Evolutionary conservation across 116 monocot genomes (phyloP).

Genomic region (Zostera marina): DNA sequence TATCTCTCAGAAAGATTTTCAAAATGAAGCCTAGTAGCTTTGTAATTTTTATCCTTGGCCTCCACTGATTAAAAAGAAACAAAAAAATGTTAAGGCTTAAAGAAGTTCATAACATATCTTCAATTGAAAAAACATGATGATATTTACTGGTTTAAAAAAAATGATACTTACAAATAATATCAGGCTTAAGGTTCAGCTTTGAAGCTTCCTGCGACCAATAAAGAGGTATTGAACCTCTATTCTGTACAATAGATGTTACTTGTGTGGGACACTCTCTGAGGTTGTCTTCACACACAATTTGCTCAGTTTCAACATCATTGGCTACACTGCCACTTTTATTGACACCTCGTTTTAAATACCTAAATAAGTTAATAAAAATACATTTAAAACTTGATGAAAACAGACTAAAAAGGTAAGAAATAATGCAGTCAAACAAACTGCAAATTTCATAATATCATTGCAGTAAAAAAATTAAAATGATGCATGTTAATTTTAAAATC

Average conservation of each 20-base stretch:
- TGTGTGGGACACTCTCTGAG: conserved; percentile 25
- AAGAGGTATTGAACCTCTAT: conserved; percentile 84
- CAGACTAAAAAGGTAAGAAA: background rate
- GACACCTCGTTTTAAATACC: conserved; percentile 86
- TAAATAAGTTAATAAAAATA: conserved; percentile 4
- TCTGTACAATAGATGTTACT: conserved; percentile 75
- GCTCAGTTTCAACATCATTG: conserved; percentile 93
- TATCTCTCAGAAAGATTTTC: conserved; percentile 75
- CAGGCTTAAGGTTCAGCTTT: conserved; percentile 57
- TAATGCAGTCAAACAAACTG: background rate
- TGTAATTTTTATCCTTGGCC: conserved; percentile 48
- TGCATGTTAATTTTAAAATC: no score
- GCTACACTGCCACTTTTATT: conserved; percentile 75
- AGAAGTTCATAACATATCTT: background rate
- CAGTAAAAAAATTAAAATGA: no score
- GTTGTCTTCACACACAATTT: conserved; percentile 53
- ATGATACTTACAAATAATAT: conserved; percentile 62
- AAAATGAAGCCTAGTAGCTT: conserved; percentile 82
- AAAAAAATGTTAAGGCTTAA: background rate
- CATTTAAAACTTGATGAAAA: background rate
- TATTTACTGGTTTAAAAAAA: conserved; percentile 26
- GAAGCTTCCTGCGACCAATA: conserved; percentile 90
- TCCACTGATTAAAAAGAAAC: conserved; percentile 40
- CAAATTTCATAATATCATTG: background rate
- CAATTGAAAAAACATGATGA: background rate